These are phyloP conservation scores for Eucalyptus marginata DNA, from an alignment of 345 rosid species.

Conservation along the genomic window DNA sequence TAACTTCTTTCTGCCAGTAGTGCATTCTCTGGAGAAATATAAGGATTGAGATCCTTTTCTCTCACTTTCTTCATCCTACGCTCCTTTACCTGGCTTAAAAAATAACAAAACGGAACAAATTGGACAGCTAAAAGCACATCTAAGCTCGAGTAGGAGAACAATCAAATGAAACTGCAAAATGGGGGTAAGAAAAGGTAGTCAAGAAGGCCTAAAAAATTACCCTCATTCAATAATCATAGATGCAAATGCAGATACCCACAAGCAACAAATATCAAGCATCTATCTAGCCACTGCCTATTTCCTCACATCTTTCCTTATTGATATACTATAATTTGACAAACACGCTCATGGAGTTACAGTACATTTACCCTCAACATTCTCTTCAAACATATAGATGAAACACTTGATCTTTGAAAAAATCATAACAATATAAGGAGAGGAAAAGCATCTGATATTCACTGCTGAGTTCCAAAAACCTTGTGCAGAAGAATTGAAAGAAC, in stretches of 20 bases:
- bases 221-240: neutral
- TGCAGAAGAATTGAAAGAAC: neutral
- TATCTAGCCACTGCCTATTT: neutral
- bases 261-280: neutral
- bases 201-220: neutral
- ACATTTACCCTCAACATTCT: neutral
- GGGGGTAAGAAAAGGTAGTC: neutral
- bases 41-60: slow-evolving; percentile 20
- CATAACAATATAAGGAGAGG: neutral
- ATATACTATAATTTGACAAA: neutral
- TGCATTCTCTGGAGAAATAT: slow-evolving; percentile 37
- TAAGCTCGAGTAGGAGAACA: neutral
- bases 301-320: neutral
- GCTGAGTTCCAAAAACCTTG: neutral
- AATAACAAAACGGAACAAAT: neutral
- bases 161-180: neutral
- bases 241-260: neutral
- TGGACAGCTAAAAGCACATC: neutral
- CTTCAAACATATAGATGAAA: neutral
- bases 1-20: slow-evolving; percentile 49
- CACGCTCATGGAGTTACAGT: neutral
- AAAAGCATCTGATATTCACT: neutral
- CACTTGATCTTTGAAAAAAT: neutral
- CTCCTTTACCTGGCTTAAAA: slow-evolving; percentile 34
- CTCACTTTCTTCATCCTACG: slow-evolving; percentile 31